Conservation (phyloP, 768 basidiomycete species). For the Lentinula edodes region DNA sequence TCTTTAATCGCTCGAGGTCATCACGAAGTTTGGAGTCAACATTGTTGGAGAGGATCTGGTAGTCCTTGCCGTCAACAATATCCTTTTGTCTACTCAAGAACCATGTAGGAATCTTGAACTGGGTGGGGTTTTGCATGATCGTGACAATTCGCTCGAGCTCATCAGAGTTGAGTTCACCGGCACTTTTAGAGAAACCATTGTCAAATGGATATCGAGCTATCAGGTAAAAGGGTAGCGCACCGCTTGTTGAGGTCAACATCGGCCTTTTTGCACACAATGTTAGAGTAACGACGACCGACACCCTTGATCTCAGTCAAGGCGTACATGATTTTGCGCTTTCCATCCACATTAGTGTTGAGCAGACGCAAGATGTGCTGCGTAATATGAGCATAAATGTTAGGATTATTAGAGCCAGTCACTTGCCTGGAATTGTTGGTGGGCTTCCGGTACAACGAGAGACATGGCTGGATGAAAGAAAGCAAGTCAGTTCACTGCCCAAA, state of each 20-base stretch:
- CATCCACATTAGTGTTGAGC: slow-evolving; percentile 99
- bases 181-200: slow-evolving; percentile 42
- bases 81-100: slow-evolving; percentile 99
- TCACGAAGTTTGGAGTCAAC: slow-evolving; percentile 99
- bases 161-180: slow-evolving; percentile 98
- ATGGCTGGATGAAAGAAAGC: slow-evolving; percentile 38
- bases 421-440: slow-evolving; percentile 94
- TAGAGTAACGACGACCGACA: slow-evolving; percentile 98
- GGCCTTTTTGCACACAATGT: slow-evolving; percentile 99
- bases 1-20: slow-evolving; percentile 97
- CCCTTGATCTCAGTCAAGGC: slow-evolving; percentile 99
- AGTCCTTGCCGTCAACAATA: slow-evolving; percentile 94
- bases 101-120: slow-evolving; percentile 99
- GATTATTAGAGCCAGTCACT: slow-evolving; percentile 8
- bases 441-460: slow-evolving; percentile 96
- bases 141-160: slow-evolving; percentile 98
- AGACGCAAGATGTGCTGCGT: slow-evolving; percentile 96
- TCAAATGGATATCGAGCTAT: background rate
- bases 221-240: slow-evolving; percentile 40
- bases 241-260: slow-evolving; percentile 99
- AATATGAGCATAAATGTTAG: slow-evolving; percentile 7
- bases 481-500: slow-evolving; percentile 8
- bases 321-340: slow-evolving; percentile 99
- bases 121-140: slow-evolving; percentile 98
- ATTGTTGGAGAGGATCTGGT: slow-evolving; percentile 91